phyloP scores from a whole-genome alignment of 2,329 filamentous ascomycete genomes.

The Simplicillium aogashimaense region DNA sequence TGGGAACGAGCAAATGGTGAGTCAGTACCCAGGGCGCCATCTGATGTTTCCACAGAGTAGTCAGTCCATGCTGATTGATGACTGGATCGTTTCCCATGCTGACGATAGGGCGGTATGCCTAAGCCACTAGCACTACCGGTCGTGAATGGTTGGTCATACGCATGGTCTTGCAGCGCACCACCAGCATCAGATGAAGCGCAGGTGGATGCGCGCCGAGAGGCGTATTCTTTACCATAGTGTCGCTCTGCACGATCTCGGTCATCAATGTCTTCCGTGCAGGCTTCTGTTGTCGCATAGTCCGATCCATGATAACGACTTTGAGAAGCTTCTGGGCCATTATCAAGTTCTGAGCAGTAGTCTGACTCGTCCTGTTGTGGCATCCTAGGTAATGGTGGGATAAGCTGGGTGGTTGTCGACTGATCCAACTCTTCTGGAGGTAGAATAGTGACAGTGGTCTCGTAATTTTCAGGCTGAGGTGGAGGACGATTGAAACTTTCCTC shows the following conservation, averaged over 20 bases:
- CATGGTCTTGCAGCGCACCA: constrained; percentile 12
- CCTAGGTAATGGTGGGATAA: no score
- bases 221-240: constrained; percentile 16
- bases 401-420: no score
- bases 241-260: constrained; percentile 18
- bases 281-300: constrained; percentile 23
- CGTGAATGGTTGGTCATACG: constrained; percentile 15
- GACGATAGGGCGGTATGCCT: constrained; percentile 33
- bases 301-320: constrained; percentile 15
- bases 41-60: constrained; percentile 44
- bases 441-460: constrained; percentile 39
- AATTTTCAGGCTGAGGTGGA: constrained; percentile 9
- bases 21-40: constrained; percentile 12
- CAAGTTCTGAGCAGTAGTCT: constrained; percentile 26
- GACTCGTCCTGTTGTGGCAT: constrained; percentile 17
- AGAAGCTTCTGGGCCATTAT: constrained; percentile 13
- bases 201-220: constrained; percentile 25
- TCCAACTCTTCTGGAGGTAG: constrained; percentile 23
- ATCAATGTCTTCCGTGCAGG: constrained; percentile 24
- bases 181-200: constrained; percentile 28
- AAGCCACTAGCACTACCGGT: constrained; percentile 33
- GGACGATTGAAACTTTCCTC: constrained; percentile 16
- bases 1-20: constrained; percentile 15
- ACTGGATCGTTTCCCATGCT: constrained; percentile 36
- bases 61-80: constrained; percentile 53